phyloP scores from a whole-genome alignment of 1,139 yeast genomes.

The Hyphopichia buzzinii region DNA sequence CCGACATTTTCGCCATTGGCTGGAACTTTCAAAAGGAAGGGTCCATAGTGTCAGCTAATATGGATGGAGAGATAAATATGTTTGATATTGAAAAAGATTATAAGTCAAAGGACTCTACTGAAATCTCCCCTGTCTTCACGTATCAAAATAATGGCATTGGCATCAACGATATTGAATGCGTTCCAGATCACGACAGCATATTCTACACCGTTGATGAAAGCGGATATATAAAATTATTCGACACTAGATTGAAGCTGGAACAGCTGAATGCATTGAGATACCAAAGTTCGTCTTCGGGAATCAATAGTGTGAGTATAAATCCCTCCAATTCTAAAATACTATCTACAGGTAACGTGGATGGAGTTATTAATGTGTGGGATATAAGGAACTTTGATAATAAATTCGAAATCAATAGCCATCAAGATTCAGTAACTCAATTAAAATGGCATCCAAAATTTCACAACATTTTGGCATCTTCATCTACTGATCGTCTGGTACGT shows the following conservation, averaged over 20 bases:
- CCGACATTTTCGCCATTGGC: slow-evolving; percentile 44
- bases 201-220: slow-evolving; percentile 60
- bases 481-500: slow-evolving; percentile 68
- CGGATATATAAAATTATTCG: slow-evolving; percentile 48
- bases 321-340: slow-evolving; percentile 49
- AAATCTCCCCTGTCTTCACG: slow-evolving; percentile 5
- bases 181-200: slow-evolving; percentile 55
- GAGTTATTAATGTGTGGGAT: slow-evolving; percentile 67
- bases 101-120: slow-evolving; percentile 10
- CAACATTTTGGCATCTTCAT: slow-evolving; percentile 67
- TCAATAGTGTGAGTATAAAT: slow-evolving; percentile 68
- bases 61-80: slow-evolving; percentile 34
- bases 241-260: slow-evolving; percentile 34
- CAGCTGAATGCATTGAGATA: slow-evolving; percentile 19
- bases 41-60: slow-evolving; percentile 31
- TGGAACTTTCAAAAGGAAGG: slow-evolving; percentile 46
- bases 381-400: slow-evolving; percentile 44
- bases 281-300: slow-evolving; percentile 41
- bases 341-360: slow-evolving; percentile 72
- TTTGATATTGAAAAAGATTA: slow-evolving; percentile 31
- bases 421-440: slow-evolving; percentile 62
- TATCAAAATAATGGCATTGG: slow-evolving; percentile 30
- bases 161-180: slow-evolving; percentile 63
- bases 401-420: slow-evolving; percentile 32
- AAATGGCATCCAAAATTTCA: slow-evolving; percentile 75